These are phyloP conservation scores for Solanum gracilifrons DNA, from an alignment of 257 asterid species.

Conservation along the genomic window DNA sequence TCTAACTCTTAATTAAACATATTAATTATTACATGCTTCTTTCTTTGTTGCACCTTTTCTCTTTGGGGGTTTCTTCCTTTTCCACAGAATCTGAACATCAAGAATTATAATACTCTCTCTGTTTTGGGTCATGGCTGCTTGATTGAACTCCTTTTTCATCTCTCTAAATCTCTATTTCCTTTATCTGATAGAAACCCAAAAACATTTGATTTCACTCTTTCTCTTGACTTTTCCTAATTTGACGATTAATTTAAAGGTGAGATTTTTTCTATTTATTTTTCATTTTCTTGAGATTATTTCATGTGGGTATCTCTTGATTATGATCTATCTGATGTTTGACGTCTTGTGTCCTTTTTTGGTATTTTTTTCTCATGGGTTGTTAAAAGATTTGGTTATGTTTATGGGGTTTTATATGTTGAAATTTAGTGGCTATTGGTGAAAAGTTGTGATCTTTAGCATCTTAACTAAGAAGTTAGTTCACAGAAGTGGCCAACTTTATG, in stretches of 20 bases:
- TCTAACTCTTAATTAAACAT: not conserved
- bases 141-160: constrained; percentile 30
- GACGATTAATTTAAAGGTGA: constrained; percentile 26
- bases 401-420: constrained; percentile 14
- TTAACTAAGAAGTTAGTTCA: not conserved
- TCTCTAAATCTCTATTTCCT: not conserved
- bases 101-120: not conserved
- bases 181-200: not conserved
- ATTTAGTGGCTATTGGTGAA: constrained; percentile 8
- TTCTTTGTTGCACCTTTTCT: not conserved
- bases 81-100: not conserved
- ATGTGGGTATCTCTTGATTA: not conserved
- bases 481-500: not conserved
- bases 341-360: not conserved
- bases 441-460: constrained; percentile 18
- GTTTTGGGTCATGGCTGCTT: constrained; percentile 51
- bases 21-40: not conserved
- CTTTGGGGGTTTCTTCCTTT: constrained; percentile 1
- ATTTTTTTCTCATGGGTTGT: not conserved
- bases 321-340: not conserved
- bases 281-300: not conserved
- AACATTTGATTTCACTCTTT: not conserved
- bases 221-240: not conserved
- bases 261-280: not conserved
- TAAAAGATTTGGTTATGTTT: constrained; percentile 9